phyloP scores from a whole-genome alignment of 1,139 yeast species.

The Blastobotrys ciferrii region DNA sequence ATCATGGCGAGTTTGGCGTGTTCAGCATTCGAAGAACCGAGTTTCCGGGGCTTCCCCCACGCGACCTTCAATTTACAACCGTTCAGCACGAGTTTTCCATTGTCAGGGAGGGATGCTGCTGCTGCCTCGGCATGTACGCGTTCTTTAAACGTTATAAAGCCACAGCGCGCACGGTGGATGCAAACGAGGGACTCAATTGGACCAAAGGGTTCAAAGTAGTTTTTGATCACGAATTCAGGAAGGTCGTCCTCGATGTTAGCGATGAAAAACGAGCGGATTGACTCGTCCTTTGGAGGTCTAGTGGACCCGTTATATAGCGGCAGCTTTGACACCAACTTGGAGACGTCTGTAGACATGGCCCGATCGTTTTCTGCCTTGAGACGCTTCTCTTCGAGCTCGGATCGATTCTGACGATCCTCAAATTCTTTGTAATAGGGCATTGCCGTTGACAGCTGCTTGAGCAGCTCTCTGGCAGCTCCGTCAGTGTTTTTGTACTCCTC shows the following conservation, averaged over 20 bases:
- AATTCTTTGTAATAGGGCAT: slow-evolving; percentile 34
- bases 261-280: slow-evolving; percentile 58
- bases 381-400: slow-evolving; percentile 9
- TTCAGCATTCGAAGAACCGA: slow-evolving; percentile 50
- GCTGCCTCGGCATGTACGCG: slow-evolving; percentile 56
- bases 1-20: slow-evolving; percentile 53
- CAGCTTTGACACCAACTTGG: slow-evolving; percentile 50
- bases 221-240: slow-evolving; percentile 60
- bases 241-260: slow-evolving; percentile 67
- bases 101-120: slow-evolving; percentile 42
- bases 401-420: slow-evolving; percentile 8
- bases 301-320: slow-evolving; percentile 59
- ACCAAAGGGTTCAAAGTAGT: slow-evolving; percentile 48
- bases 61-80: slow-evolving; percentile 56
- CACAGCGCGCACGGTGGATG: slow-evolving; percentile 65
- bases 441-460: slow-evolving; percentile 43
- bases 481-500: slow-evolving; percentile 19
- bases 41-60: slow-evolving; percentile 60
- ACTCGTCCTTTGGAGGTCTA: slow-evolving; percentile 43
- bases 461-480: slow-evolving; percentile 40
- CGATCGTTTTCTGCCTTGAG: slow-evolving; percentile 9
- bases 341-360: slow-evolving; percentile 43
- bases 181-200: slow-evolving; percentile 49
- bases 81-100: slow-evolving; percentile 42
- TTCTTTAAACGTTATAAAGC: slow-evolving; percentile 54